phyloP scores from a whole-genome alignment of 1,139 yeast genomes.

The Blastobotrys malaysiensis region DNA sequence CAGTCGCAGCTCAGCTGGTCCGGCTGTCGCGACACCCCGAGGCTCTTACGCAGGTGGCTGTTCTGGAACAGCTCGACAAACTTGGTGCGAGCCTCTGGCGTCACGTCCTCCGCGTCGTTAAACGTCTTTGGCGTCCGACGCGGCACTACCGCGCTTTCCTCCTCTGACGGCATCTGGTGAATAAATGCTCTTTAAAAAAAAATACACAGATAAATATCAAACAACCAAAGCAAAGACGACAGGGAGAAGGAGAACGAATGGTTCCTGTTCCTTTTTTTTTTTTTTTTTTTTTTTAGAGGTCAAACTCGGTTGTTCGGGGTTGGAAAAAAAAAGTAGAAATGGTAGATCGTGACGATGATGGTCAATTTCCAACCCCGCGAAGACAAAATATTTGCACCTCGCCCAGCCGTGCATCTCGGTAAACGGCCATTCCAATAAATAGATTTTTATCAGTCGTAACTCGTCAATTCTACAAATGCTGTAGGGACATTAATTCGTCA shows the following conservation, averaged over 20 bases:
- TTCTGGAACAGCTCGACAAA: conserved; percentile 56
- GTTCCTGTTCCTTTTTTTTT: background rate
- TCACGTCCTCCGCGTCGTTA: conserved; percentile 27
- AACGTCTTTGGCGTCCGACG: background rate
- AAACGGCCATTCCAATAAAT: background rate
- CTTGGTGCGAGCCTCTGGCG: conserved; percentile 60
- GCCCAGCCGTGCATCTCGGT: background rate
- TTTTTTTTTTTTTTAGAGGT: background rate
- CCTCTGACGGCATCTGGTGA: background rate
- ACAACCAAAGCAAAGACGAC: background rate
- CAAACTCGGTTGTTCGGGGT: background rate
- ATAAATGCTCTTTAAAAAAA: background rate
- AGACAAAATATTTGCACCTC: background rate
- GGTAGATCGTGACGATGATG: background rate
- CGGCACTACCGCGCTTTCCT: background rate
- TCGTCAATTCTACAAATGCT: background rate
- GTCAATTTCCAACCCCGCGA: background rate
- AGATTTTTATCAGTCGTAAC: background rate
- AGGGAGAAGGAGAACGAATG: background rate
- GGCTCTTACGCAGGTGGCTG: conserved; percentile 50
- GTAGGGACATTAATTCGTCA: too few relatives aligned
- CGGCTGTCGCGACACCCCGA: conserved; percentile 66
- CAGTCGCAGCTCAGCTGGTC: conserved; percentile 93
- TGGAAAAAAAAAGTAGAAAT: background rate
- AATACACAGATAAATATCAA: background rate